Evolutionary conservation across 2,329 filamentous ascomycete genomes (phyloP).

Genomic region (Aureobasidium sp.): DNA sequence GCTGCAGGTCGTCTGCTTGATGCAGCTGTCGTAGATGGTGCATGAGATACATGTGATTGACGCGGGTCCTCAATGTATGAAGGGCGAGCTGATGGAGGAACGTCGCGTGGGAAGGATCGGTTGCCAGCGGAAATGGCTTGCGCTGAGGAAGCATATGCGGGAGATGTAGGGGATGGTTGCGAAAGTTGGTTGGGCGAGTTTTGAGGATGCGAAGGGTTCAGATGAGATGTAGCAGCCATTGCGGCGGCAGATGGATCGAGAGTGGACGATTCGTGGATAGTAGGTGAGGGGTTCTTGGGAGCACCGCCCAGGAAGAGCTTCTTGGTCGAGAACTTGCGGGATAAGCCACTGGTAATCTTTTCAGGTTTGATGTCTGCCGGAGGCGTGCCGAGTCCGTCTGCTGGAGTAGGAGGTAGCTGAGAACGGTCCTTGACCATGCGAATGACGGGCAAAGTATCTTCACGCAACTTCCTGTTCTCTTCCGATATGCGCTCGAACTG

Average conservation of each 20-base stretch:
- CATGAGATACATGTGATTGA: conserved; percentile 22
- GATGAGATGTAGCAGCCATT: conserved; percentile 44
- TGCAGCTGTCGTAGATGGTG: conserved; percentile 24
- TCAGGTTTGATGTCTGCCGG: conserved; percentile 18
- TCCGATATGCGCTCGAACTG: conserved; percentile 52
- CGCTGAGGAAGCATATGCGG: conserved; percentile 35
- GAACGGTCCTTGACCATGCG: conserved; percentile 87
- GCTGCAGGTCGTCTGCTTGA: conserved; percentile 21
- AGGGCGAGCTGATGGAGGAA: conserved; percentile 19
- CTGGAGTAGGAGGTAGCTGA: conserved; percentile 63
- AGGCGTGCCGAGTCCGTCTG: conserved; percentile 21
- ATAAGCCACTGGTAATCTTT: conserved; percentile 35
- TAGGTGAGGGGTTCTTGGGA: conserved; percentile 46
- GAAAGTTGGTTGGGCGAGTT: conserved; percentile 33
- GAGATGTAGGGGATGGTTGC: conserved; percentile 44
- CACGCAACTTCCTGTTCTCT: conserved; percentile 79
- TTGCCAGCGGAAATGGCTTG: conserved; percentile 21
- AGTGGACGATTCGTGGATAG: conserved; percentile 38
- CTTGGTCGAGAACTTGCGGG: conserved; percentile 48
- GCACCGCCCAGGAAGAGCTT: conserved; percentile 44
- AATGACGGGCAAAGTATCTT: conserved; percentile 85
- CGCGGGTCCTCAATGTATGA: conserved; percentile 19
- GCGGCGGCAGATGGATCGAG: conserved; percentile 46
- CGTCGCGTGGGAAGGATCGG: conserved; percentile 28
- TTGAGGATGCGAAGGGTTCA: conserved; percentile 43